These are phyloP conservation scores for Falciphora oryzae DNA, from an alignment of 2,329 filamentous ascomycete species.

Conservation along the genomic window DNA sequence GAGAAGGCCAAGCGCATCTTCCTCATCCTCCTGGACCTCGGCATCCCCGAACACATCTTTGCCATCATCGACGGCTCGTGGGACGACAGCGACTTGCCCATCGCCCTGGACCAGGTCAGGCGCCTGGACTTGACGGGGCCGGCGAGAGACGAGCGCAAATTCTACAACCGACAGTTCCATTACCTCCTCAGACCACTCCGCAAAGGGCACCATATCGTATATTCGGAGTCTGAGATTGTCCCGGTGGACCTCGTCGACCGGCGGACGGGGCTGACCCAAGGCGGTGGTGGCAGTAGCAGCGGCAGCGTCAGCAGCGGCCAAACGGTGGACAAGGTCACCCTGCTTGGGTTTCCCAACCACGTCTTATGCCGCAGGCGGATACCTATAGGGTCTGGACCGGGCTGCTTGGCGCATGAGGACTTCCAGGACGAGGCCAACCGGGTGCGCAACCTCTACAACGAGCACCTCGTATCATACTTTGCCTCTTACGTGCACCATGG, in stretches of 20 bases:
- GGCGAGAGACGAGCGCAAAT: slow-evolving; percentile 48
- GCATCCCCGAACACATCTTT: slow-evolving; percentile 68
- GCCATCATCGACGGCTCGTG: slow-evolving; percentile 68
- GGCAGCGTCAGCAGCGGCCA: slow-evolving; percentile 23
- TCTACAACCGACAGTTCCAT: slow-evolving; percentile 64
- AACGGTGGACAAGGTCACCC: slow-evolving; percentile 52
- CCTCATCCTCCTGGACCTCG: slow-evolving; percentile 63
- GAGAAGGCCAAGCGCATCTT: slow-evolving; percentile 64
- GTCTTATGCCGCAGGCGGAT: slow-evolving; percentile 54
- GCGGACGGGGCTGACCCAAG: slow-evolving; percentile 33
- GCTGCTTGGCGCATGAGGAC: slow-evolving; percentile 42
- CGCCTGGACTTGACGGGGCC: not conserved
- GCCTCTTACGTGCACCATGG: slow-evolving; percentile 63
- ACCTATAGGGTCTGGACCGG: slow-evolving; percentile 39
- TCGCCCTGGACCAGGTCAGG: slow-evolving; percentile 59
- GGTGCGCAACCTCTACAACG: slow-evolving; percentile 54
- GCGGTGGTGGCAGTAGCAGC: slow-evolving; percentile 13
- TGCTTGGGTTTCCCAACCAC: slow-evolving; percentile 55
- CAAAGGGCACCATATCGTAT: slow-evolving; percentile 55
- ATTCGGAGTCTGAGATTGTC: slow-evolving; percentile 61
- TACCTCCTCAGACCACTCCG: slow-evolving; percentile 62
- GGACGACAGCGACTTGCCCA: slow-evolving; percentile 70
- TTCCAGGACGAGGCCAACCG: slow-evolving; percentile 57
- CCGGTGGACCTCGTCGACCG: slow-evolving; percentile 63
- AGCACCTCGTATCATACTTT: slow-evolving; percentile 66